These are phyloP conservation scores for Pelomyxa schiedti DNA, from an alignment of 78 protist genomes.

Conservation along the genomic window DNA sequence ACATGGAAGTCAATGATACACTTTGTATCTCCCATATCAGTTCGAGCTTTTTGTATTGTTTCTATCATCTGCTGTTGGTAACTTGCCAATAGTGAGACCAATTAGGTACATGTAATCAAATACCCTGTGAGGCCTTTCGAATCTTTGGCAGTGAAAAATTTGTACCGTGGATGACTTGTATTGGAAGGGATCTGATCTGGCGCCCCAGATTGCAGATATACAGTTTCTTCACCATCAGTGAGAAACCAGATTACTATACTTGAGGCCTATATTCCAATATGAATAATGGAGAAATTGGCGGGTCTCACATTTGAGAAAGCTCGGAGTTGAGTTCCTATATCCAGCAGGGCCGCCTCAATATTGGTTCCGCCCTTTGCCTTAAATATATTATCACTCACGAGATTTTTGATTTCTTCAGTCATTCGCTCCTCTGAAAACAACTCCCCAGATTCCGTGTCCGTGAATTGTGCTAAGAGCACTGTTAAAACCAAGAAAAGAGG, in stretches of 20 bases:
- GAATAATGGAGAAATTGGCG: too few relatives aligned
- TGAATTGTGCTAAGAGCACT: background rate
- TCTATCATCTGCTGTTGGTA: background rate
- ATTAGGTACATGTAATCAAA: too few relatives aligned
- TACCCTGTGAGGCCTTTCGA: background rate
- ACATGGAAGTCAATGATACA: background rate
- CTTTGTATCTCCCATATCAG: too few relatives aligned
- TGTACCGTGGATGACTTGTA: background rate
- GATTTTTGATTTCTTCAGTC: background rate
- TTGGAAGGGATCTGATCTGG: background rate
- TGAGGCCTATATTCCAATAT: background rate
- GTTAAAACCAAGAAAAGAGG: background rate
- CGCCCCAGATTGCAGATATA: background rate
- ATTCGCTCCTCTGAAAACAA: background rate
- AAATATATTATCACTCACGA: background rate
- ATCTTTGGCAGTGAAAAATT: background rate
- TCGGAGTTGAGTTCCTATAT: background rate
- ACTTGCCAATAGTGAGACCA: background rate
- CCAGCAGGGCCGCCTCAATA: background rate
- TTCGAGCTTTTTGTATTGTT: too few relatives aligned
- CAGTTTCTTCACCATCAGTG: constrained; percentile 7
- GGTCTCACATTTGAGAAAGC: background rate
- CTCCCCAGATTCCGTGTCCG: background rate
- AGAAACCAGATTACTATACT: background rate
- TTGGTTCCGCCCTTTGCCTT: background rate